Conservation (phyloP, 345 rosid species). For the Cochlearia excelsa region DNA sequence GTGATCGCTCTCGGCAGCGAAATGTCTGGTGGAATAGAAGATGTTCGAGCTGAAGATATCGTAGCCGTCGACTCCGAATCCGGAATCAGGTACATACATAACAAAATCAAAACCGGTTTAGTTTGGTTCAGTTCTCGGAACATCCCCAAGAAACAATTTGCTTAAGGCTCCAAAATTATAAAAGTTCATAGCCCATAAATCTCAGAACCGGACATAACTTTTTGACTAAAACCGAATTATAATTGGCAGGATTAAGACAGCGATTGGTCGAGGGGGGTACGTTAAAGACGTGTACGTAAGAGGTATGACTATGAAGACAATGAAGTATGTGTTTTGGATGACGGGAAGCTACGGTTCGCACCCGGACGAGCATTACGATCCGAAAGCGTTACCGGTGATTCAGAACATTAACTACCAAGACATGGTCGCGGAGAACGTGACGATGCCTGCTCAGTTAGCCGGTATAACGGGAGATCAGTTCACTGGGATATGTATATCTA, state of each 20-base stretch:
- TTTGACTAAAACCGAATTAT: background rate
- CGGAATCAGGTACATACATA: constrained; percentile 39
- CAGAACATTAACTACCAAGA: constrained; percentile 64
- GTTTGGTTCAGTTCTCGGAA: background rate
- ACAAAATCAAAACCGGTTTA: constrained; percentile 2
- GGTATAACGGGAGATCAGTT: constrained; percentile 62
- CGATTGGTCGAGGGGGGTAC: constrained; percentile 72
- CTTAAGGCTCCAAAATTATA: no score
- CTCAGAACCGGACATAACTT: background rate
- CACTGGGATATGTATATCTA: constrained; percentile 74
- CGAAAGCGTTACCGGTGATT: constrained; percentile 63
- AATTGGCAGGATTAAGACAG: constrained; percentile 60
- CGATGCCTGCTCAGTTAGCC: constrained; percentile 55
- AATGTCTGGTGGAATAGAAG: constrained; percentile 85
- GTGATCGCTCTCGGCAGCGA: constrained; percentile 86
- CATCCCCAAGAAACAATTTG: no score
- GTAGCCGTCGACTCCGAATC: constrained; percentile 67
- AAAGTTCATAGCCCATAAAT: no score
- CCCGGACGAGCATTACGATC: constrained; percentile 63
- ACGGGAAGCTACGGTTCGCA: constrained; percentile 81
- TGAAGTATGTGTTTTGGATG: constrained; percentile 90
- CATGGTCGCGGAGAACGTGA: constrained; percentile 70
- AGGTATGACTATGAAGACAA: constrained; percentile 62
- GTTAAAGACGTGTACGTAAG: constrained; percentile 70
- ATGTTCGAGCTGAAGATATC: constrained; percentile 81